Conservation (phyloP, 306 rosid genomes). For the Sicyos edulis region DNA sequence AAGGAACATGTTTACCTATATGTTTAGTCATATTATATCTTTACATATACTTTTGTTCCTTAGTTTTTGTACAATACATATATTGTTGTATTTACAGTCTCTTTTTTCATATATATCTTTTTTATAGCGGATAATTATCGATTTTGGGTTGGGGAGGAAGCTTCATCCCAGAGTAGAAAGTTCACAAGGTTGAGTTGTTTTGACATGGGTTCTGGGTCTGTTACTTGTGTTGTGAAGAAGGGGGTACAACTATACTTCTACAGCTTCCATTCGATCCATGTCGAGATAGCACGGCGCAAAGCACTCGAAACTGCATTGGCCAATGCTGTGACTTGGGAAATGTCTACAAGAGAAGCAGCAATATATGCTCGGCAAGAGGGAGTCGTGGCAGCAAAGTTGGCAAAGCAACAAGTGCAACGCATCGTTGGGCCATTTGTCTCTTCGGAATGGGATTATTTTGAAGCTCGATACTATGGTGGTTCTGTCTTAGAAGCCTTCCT, state of each 20-base stretch:
- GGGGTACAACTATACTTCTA: conserved; percentile 64
- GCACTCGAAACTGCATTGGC: conserved; percentile 49
- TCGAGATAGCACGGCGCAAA: conserved; percentile 44
- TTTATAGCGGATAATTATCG: conserved; percentile 78
- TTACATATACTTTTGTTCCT: neutral
- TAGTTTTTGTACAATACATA: neutral
- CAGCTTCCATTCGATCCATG: conserved; percentile 63
- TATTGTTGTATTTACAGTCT: neutral
- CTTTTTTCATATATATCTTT: neutral
- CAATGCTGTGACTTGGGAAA: conserved; percentile 49
- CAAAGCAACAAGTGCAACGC: conserved; percentile 53
- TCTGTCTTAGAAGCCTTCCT: conserved; percentile 54
- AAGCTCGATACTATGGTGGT: conserved; percentile 82
- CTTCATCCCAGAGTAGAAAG: conserved; percentile 68
- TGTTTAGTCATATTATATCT: neutral
- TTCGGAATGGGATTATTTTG: conserved; percentile 85
- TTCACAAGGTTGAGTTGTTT: conserved; percentile 65
- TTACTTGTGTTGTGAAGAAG: conserved; percentile 71
- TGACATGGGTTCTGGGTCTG: conserved; percentile 60
- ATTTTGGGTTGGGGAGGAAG: conserved; percentile 68
- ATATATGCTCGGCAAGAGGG: conserved; percentile 59
- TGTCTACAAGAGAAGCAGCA: conserved; percentile 43
- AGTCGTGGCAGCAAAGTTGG: conserved; percentile 67
- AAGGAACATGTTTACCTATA: neutral
- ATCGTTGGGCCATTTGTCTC: conserved; percentile 70